These are phyloP conservation scores for Angomonas ambiguus DNA, from an alignment of 208 protist species.

Conservation along the genomic window DNA sequence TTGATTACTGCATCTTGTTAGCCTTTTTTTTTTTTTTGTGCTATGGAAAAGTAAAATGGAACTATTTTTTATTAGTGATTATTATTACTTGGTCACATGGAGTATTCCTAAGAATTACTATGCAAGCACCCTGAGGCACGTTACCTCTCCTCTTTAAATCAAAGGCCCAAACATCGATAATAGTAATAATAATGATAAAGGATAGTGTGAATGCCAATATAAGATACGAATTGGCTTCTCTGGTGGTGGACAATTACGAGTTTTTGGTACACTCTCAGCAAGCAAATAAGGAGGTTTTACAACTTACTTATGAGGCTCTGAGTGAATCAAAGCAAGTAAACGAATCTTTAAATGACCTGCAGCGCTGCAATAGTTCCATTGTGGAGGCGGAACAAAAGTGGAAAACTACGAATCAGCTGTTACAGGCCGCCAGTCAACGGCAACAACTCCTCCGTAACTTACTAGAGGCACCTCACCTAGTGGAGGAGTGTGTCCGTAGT, in stretches of 20 bases:
- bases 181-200: not conserved
- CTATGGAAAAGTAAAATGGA: no score
- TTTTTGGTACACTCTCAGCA: slow-evolving; percentile 52
- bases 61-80: no score
- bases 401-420: slow-evolving; percentile 53
- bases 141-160: slow-evolving; percentile 5
- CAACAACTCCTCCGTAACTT: slow-evolving; percentile 67
- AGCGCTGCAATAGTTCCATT: slow-evolving; percentile 38
- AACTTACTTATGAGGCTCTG: slow-evolving; percentile 29
- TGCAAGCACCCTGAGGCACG: no score
- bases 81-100: no score
- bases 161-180: not conserved
- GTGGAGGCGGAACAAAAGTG: slow-evolving; percentile 39
- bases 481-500: slow-evolving; percentile 60
- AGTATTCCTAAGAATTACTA: no score
- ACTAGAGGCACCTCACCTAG: slow-evolving; percentile 57
- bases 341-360: slow-evolving; percentile 46
- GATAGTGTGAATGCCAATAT: not conserved
- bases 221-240: not conserved
- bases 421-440: slow-evolving; percentile 37
- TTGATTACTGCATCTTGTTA: no score
- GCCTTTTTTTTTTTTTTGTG: no score
- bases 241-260: slow-evolving; percentile 61
- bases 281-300: slow-evolving; percentile 35
- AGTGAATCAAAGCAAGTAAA: slow-evolving; percentile 34